These are phyloP conservation scores for Ganoderma leucocontextum DNA, from an alignment of 1,284 basidiomycete genomes.

Conservation along the genomic window DNA sequence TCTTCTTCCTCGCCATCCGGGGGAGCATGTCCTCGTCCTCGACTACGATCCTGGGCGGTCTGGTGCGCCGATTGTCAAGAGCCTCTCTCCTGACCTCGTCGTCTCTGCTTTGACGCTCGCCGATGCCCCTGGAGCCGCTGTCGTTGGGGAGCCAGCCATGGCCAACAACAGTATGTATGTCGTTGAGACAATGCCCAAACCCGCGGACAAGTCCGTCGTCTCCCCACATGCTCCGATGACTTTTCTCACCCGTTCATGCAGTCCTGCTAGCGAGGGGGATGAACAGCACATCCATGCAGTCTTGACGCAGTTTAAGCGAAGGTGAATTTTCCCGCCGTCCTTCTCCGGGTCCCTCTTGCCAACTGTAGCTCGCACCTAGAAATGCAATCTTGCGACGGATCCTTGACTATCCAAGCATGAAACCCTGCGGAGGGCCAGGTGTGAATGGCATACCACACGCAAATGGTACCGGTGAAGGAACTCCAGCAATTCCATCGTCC, in stretches of 20 bases:
- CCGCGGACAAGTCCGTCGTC: conserved; percentile 40
- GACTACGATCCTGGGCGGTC: conserved; percentile 59
- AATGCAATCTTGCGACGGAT: conserved; percentile 65
- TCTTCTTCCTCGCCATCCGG: conserved; percentile 62
- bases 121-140: conserved; percentile 75
- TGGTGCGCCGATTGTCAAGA: conserved; percentile 56
- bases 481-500: background rate
- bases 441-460: background rate
- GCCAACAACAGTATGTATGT: conserved; percentile 75
- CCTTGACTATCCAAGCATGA: conserved; percentile 53
- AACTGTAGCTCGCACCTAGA: conserved; percentile 45
- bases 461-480: conserved; percentile 1
- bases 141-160: conserved; percentile 51
- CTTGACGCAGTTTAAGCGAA: conserved; percentile 69
- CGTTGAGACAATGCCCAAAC: conserved; percentile 62
- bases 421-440: background rate
- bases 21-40: conserved; percentile 76
- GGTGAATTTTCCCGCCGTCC: conserved; percentile 48
- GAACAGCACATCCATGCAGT: conserved; percentile 54
- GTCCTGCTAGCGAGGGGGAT: conserved; percentile 44
- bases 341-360: background rate
- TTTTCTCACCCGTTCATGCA: conserved; percentile 22
- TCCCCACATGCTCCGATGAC: background rate
- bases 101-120: conserved; percentile 67
- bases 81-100: conserved; percentile 67